Evolutionary conservation across 352 stramenopile species (phyloP).

Genomic region (Aphanomyces cochlioides): DNA sequence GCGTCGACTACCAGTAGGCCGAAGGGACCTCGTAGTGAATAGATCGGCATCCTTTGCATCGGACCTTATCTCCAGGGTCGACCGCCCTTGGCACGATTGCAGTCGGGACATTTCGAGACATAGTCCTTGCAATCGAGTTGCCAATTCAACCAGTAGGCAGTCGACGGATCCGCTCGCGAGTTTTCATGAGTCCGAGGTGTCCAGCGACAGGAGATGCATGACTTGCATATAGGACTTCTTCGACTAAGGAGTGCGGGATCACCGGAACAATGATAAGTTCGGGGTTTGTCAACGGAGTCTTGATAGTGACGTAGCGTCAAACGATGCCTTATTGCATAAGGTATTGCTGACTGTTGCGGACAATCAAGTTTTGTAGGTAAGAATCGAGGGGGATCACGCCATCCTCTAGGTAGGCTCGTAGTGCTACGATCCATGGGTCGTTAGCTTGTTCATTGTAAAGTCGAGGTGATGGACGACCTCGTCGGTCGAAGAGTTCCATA

Average conservation of each 20-base stretch:
- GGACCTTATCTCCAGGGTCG: not conserved
- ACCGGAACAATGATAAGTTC: not conserved
- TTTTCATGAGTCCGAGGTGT: constrained; percentile 12
- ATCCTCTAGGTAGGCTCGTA: not conserved
- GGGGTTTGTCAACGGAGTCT: not conserved
- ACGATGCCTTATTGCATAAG: not conserved
- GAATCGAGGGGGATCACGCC: not conserved
- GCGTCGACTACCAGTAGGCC: not conserved
- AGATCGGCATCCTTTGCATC: constrained; percentile 11
- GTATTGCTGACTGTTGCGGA: not conserved
- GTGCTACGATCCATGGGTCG: constrained; percentile 1
- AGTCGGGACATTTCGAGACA: not conserved
- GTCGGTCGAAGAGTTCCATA: too few relatives aligned
- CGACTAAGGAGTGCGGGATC: not conserved
- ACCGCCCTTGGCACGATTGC: constrained; percentile 6
- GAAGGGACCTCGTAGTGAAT: not conserved
- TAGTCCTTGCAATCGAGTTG: constrained; percentile 5
- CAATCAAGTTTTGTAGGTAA: not conserved
- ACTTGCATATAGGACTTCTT: not conserved
- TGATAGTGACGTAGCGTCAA: not conserved
- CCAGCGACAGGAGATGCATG: not conserved
- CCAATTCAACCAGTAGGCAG: constrained; percentile 12
- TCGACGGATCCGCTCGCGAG: not conserved
- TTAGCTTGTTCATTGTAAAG: not conserved
- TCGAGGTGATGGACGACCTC: too few relatives aligned